Evolutionary conservation across 225 moss, liverwort and hornwort species (phyloP).

Genomic region (Pseudoscleropodium purum): DNA sequence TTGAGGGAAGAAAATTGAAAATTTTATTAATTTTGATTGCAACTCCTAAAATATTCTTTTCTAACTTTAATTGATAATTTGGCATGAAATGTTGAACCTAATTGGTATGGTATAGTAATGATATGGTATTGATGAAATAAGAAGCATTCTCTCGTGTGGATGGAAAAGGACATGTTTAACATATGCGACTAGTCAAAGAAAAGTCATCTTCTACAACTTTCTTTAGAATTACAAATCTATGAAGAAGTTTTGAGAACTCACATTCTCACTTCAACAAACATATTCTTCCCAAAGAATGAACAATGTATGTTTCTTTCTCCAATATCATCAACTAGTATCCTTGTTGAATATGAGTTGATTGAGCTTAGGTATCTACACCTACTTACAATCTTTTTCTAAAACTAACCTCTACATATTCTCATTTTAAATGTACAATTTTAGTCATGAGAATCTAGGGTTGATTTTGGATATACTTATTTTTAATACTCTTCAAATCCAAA

Average conservation of each 20-base stretch:
- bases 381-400: neutral
- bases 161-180: neutral
- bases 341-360: neutral
- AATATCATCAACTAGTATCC: neutral
- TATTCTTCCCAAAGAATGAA: neutral
- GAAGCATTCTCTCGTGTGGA: neutral
- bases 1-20: neutral
- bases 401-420: neutral
- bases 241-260: too few relatives aligned
- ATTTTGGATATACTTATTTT: neutral
- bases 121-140: neutral
- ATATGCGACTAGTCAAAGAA: neutral
- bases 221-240: neutral
- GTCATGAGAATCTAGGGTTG: neutral
- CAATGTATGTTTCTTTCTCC: neutral
- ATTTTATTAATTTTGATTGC: fast-evolving
- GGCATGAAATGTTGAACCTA: fast-evolving
- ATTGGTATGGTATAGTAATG: too few relatives aligned
- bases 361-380: neutral
- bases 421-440: neutral
- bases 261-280: neutral
- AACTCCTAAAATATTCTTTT: neutral
- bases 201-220: neutral
- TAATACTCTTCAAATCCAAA: neutral
- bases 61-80: neutral